These are phyloP conservation scores for Podaxis sp. DNA, from an alignment of 768 basidiomycete genomes.

Conservation along the genomic window DNA sequence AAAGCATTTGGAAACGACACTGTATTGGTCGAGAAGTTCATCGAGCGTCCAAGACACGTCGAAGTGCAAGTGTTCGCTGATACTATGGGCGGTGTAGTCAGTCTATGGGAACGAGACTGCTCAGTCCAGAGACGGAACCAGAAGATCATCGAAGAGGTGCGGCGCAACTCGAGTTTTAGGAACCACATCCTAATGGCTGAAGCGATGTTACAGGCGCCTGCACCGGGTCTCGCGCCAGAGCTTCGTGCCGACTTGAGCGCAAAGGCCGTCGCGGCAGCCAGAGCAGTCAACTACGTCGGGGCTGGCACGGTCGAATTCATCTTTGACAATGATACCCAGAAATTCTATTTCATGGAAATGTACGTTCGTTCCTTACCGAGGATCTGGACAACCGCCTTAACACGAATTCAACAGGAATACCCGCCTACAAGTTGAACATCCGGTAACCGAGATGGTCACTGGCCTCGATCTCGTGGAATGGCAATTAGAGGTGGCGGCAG, in stretches of 20 bases:
- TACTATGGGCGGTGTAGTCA: slow-evolving; percentile 74
- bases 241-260: slow-evolving; percentile 77
- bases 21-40: slow-evolving; percentile 88
- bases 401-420: slow-evolving; percentile 60
- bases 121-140: slow-evolving; percentile 91
- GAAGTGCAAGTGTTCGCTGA: slow-evolving; percentile 97
- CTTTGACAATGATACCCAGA: slow-evolving; percentile 84
- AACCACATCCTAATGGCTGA: background rate
- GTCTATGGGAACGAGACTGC: slow-evolving; percentile 94
- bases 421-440: slow-evolving; percentile 85
- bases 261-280: slow-evolving; percentile 91
- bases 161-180: slow-evolving; percentile 3
- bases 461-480: slow-evolving; percentile 93
- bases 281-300: slow-evolving; percentile 88
- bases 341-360: slow-evolving; percentile 98
- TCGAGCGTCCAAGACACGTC: slow-evolving; percentile 84
- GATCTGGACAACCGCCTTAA: background rate
- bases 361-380: slow-evolving; percentile 29
- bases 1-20: slow-evolving; percentile 88
- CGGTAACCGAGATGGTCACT: slow-evolving; percentile 94
- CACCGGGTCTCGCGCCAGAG: slow-evolving; percentile 80
- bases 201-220: slow-evolving; percentile 66
- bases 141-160: slow-evolving; percentile 91
- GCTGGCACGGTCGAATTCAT: slow-evolving; percentile 97
- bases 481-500: slow-evolving; percentile 92